Evolutionary conservation across 306 rosid genomes (phyloP), one percentile per base, ranked within the genome.

Genomic region (Potentilla sterilis): DNA sequence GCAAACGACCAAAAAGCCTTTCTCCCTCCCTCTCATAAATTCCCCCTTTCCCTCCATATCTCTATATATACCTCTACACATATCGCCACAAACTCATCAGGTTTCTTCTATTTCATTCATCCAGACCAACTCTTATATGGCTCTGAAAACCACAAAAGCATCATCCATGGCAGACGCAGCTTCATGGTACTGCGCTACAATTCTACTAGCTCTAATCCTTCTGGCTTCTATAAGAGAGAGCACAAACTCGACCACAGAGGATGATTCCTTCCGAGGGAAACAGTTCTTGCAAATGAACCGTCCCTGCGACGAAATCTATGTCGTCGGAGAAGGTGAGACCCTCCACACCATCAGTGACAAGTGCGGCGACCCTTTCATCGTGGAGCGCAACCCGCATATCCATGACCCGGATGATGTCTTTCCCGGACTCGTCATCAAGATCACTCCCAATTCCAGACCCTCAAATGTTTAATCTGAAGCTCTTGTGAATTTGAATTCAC

Each of bases 391-490:
- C 81, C 97, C 97, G 9, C 97, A 91, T 84, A 91, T 91, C 79
- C 93, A 91, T 76, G 96, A 91, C 75, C 90, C 96, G 19, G 96
- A 91, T 79, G 97, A 92, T 78, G 96, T 92, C 3, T 92, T 84
- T 79, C 97, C 97, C 1, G 97, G 97, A 11, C 84, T 92, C 59
- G 96, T 92, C 47, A 92, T 92, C 81, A 88, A 72, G 86, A 92
- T 92, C 72, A 84, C 72, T 70, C 68, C 87, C 67, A 18, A 37
- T 37, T 51, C 75, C 24, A 63, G 57, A 21, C 49, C 78, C 22
- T 38, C 42, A 8, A 6, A 70, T 55, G 16, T 37, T 71, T 37
- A 12, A 3, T 35, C 51, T 21, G 10, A 24, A 9, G 42, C 16
- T 40, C 55, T 54, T 42, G 41, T 61, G 9, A 40, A 22, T 22